These are phyloP conservation scores for Malania oleifera DNA, from an alignment of 164 flowering plant genomes.

Conservation along the genomic window DNA sequence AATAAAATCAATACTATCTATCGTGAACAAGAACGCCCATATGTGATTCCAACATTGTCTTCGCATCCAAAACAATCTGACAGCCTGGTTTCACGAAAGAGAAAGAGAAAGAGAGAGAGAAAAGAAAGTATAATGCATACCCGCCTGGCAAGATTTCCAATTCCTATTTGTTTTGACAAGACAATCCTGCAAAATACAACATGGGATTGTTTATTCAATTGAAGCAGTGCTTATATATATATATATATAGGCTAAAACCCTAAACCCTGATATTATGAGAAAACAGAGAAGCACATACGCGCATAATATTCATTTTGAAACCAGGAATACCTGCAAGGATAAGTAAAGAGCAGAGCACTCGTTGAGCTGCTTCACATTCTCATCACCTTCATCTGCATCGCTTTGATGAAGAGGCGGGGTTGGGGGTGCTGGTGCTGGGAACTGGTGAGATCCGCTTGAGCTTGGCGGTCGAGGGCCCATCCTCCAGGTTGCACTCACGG, in stretches of 20 bases:
- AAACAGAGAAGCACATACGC: not conserved
- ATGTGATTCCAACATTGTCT: no score
- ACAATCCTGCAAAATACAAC: slow-evolving; percentile 59
- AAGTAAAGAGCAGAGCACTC: slow-evolving; percentile 72
- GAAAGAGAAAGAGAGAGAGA: not conserved
- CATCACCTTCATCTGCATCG: slow-evolving; percentile 82
- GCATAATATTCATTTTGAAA: not conserved
- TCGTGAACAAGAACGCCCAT: no score
- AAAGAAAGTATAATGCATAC: slow-evolving; percentile 26
- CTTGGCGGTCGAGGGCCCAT: not conserved
- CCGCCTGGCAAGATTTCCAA: slow-evolving; percentile 78
- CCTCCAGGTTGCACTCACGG: not conserved
- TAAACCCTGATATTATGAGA: not conserved
- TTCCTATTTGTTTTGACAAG: slow-evolving; percentile 53
- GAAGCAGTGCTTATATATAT: no score
- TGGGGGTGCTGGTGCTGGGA: slow-evolving; percentile 7
- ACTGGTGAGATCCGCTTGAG: not conserved
- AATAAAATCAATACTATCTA: no score
- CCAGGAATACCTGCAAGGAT: slow-evolving; percentile 56
- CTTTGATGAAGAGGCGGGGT: slow-evolving; percentile 42
- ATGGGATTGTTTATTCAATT: not conserved
- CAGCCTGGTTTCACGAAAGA: not conserved
- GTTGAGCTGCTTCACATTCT: slow-evolving; percentile 75
- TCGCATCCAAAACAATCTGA: not conserved
- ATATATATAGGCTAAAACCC: no score